A percentile compares a stretch with the other conserved stretches of the same genome.
Conservation (phyloP, 164 flowering plant genomes). For the Nymphaea thermarum region DNA sequence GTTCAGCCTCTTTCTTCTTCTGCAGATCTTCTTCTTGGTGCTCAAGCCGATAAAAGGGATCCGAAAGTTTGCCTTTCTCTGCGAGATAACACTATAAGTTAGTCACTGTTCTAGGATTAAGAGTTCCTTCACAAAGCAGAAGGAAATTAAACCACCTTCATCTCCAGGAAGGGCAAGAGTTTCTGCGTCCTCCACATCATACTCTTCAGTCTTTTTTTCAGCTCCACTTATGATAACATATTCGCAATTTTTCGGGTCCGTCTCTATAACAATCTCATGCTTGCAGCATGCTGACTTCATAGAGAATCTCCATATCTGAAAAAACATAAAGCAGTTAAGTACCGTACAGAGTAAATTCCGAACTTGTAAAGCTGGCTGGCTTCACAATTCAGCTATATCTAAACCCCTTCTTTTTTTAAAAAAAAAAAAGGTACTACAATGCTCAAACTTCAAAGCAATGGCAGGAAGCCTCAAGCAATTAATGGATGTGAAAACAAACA, state of each 20-base stretch:
- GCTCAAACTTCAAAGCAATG: too few relatives aligned
- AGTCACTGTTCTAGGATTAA: neutral
- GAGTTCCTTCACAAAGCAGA: neutral
- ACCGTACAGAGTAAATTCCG: too few relatives aligned
- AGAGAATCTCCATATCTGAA: conserved; percentile 95
- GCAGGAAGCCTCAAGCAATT: neutral
- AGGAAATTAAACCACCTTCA: conserved; percentile 40
- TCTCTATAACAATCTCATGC: conserved; percentile 90
- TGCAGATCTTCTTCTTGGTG: conserved; percentile 80
- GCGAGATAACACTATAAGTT: conserved; percentile 10
- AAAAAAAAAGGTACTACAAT: too few relatives aligned
- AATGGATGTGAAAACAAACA: neutral
- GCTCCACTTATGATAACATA: conserved; percentile 89
- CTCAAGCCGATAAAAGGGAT: conserved; percentile 97
- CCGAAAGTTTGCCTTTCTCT: conserved; percentile 84
- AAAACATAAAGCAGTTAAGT: neutral
- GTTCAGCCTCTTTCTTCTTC: conserved; percentile 96
- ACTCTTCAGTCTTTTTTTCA: conserved; percentile 66
- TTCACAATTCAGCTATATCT: too few relatives aligned
- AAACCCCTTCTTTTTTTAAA: too few relatives aligned
- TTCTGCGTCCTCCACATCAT: conserved; percentile 91
- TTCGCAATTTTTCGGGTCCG: conserved; percentile 89
- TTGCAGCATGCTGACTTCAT: conserved; percentile 96
- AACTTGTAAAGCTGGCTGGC: too few relatives aligned
- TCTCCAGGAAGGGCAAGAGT: conserved; percentile 75